Evolutionary conservation across 2,329 filamentous ascomycete genomes (phyloP).

Genomic region (Ophiostoma quercus): DNA sequence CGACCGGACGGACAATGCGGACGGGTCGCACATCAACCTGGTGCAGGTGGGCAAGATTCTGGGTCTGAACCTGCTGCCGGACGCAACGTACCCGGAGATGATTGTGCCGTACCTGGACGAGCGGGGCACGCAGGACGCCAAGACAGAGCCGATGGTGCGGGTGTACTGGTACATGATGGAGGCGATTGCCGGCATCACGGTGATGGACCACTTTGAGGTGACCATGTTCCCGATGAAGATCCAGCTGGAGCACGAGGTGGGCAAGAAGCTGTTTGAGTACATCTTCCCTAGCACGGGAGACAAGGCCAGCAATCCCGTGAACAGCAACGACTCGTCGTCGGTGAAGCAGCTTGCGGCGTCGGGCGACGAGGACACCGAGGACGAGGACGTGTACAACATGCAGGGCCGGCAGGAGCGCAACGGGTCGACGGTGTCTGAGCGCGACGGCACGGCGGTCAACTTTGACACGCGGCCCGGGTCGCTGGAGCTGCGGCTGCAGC

Average conservation of each 20-base stretch:
- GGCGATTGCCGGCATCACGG: slow-evolving; percentile 92
- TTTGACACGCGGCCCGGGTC: slow-evolving; percentile 63
- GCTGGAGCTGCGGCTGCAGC: slow-evolving; percentile 74
- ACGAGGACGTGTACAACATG: slow-evolving; percentile 38
- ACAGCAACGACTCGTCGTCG: slow-evolving; percentile 7
- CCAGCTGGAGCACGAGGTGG: slow-evolving; percentile 86
- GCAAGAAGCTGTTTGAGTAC: slow-evolving; percentile 91
- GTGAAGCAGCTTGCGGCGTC: slow-evolving; percentile 33
- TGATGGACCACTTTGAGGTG: slow-evolving; percentile 95
- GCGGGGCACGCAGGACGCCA: slow-evolving; percentile 46
- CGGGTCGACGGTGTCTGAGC: slow-evolving; percentile 28
- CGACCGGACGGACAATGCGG: slow-evolving; percentile 91
- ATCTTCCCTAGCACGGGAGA: slow-evolving; percentile 81
- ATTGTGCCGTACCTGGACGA: slow-evolving; percentile 81
- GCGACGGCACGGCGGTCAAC: slow-evolving; percentile 40
- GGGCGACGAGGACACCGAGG: slow-evolving; percentile 36
- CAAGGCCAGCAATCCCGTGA: background rate
- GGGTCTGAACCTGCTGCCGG: slow-evolving; percentile 81
- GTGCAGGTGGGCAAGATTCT: slow-evolving; percentile 83
- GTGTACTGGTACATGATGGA: slow-evolving; percentile 99
- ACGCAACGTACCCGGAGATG: slow-evolving; percentile 94
- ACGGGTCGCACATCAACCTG: slow-evolving; percentile 91
- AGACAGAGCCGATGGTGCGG: slow-evolving; percentile 74
- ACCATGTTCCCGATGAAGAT: slow-evolving; percentile 89
- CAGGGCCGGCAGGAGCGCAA: slow-evolving; percentile 27